These are phyloP conservation scores for Retiboletus flavoniger DNA, from an alignment of 1,284 basidiomycete species.

Conservation along the genomic window DNA sequence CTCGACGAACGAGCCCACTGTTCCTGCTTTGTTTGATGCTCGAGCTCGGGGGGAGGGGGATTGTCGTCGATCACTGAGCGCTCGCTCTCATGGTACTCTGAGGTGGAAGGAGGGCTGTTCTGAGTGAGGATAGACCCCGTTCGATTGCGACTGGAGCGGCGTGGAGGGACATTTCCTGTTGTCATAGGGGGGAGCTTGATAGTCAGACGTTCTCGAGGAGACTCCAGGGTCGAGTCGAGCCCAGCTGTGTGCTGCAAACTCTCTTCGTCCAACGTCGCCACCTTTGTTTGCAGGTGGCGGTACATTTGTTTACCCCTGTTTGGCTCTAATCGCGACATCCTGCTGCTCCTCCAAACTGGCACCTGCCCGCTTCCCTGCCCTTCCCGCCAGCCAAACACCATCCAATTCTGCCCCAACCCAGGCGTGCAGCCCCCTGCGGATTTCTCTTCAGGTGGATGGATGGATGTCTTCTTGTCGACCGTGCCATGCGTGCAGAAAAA, in stretches of 20 bases:
- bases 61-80: conserved; percentile 45
- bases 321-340: conserved; percentile 18
- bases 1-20: conserved; percentile 37
- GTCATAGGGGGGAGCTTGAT: conserved; percentile 38
- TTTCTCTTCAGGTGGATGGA: background rate
- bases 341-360: conserved; percentile 24
- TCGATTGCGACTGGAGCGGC: conserved; percentile 40
- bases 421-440: background rate
- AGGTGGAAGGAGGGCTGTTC: conserved; percentile 50
- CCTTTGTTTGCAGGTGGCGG: conserved; percentile 36
- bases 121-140: conserved; percentile 31
- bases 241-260: conserved; percentile 19
- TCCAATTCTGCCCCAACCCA: background rate
- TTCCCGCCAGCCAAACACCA: conserved; percentile 15
- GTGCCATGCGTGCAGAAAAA: conserved; percentile 3
- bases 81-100: conserved; percentile 65
- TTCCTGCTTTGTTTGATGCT: conserved; percentile 34
- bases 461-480: background rate
- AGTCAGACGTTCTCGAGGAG: conserved; percentile 19
- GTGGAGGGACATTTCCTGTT: conserved; percentile 25
- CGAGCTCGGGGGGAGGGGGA: conserved; percentile 26
- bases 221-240: conserved; percentile 16
- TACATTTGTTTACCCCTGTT: conserved; percentile 30
- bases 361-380: conserved; percentile 26
- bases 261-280: conserved; percentile 17